Evolutionary conservation across 2,329 filamentous ascomycete genomes (phyloP).

Genomic region (Cryphonectria parasitica): DNA sequence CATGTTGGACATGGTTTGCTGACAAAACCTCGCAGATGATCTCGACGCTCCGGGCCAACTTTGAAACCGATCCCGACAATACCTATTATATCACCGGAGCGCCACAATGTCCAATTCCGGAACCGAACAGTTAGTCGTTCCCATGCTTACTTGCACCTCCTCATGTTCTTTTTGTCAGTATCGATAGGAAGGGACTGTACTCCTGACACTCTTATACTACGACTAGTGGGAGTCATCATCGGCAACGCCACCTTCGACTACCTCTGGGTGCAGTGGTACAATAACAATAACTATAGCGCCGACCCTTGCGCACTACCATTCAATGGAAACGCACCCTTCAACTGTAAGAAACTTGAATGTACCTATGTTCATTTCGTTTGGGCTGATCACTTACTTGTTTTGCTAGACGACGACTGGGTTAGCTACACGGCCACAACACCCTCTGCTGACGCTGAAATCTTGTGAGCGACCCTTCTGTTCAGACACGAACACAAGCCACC

Average conservation of each 20-base stretch:
- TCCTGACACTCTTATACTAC: neutral
- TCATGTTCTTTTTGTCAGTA: neutral
- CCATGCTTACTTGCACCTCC: neutral
- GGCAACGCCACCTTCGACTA: conserved; percentile 45
- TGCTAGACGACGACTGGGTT: conserved; percentile 33
- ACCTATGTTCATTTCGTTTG: neutral
- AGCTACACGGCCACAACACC: conserved; percentile 34
- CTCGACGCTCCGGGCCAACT: conserved; percentile 38
- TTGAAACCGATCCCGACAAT: conserved; percentile 39
- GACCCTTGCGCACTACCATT: conserved; percentile 23
- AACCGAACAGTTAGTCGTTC: conserved; percentile 39
- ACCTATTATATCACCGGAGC: conserved; percentile 50
- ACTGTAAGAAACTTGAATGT: conserved; percentile 26
- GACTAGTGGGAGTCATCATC: conserved; percentile 41
- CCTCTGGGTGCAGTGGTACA: conserved; percentile 51
- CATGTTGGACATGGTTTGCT: neutral
- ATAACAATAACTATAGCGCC: conserved; percentile 36
- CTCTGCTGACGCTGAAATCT: conserved; percentile 36
- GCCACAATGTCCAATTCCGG: conserved; percentile 51
- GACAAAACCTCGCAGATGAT: conserved; percentile 31
- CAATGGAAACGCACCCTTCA: conserved; percentile 32
- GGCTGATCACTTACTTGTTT: neutral
- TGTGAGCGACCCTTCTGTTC: conserved; percentile 17
- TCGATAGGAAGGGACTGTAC: neutral
- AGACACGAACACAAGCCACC: too few relatives aligned